These are phyloP conservation scores for Pseudogymnoascus sp. DNA, from an alignment of 2,329 filamentous ascomycete genomes.

Conservation along the genomic window DNA sequence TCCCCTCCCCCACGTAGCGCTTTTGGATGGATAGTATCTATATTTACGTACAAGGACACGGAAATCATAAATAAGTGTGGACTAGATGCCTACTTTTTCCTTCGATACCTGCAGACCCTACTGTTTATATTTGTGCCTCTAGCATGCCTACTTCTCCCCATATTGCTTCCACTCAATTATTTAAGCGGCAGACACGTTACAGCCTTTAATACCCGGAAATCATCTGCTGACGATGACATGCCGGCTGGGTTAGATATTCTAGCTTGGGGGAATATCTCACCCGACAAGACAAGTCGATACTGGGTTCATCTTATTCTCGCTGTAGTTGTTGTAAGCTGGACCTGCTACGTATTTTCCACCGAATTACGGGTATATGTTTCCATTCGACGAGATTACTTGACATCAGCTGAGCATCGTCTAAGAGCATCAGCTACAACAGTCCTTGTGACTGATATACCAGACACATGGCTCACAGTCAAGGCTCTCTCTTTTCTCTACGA, in stretches of 20 bases:
- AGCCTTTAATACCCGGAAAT: slow-evolving; percentile 26
- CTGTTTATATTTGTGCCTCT: slow-evolving; percentile 89
- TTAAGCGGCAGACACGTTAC: slow-evolving; percentile 55
- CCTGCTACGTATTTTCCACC: slow-evolving; percentile 78
- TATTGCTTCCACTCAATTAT: slow-evolving; percentile 79
- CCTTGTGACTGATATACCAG: slow-evolving; percentile 80
- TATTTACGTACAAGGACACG: slow-evolving; percentile 63
- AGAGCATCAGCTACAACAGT: slow-evolving; percentile 96
- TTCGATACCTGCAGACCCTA: slow-evolving; percentile 79
- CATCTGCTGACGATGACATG: slow-evolving; percentile 34
- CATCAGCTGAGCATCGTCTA: slow-evolving; percentile 86
- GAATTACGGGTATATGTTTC: slow-evolving; percentile 85
- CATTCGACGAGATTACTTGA: slow-evolving; percentile 87
- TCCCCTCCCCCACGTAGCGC: slow-evolving; percentile 56
- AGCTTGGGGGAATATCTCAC: slow-evolving; percentile 75
- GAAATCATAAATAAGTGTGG: slow-evolving; percentile 93
- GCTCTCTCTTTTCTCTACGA: slow-evolving; percentile 81
- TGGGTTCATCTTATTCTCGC: slow-evolving; percentile 81
- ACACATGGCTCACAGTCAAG: slow-evolving; percentile 80
- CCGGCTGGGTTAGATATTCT: slow-evolving; percentile 65
- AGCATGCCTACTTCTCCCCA: slow-evolving; percentile 67
- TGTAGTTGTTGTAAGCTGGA: slow-evolving; percentile 69
- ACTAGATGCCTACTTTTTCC: slow-evolving; percentile 93
- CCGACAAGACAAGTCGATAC: slow-evolving; percentile 58
- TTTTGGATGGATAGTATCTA: slow-evolving; percentile 42